Percentiles rank a stretch among this genome's conserved stretches.
phyloP scores from a whole-genome alignment of 257 asterid genomes.

The Solanum peruvianum region DNA sequence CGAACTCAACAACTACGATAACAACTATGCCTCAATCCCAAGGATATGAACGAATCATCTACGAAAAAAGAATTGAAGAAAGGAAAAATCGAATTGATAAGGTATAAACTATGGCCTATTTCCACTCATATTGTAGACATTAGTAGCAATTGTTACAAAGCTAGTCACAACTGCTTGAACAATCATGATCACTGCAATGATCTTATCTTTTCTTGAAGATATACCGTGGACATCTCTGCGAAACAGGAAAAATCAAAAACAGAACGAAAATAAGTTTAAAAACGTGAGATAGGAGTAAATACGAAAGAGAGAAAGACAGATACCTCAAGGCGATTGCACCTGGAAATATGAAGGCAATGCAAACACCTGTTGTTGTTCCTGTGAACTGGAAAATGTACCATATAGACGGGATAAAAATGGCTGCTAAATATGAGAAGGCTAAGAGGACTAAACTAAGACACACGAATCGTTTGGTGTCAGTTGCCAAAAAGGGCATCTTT shows the following conservation, averaged over 20 bases:
- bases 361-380: conserved; percentile 87
- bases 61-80: background rate
- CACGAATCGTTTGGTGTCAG: conserved; percentile 48
- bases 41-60: background rate
- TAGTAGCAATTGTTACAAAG: conserved; percentile 59
- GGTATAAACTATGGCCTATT: background rate
- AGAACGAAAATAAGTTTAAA: background rate
- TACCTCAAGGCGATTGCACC: conserved; percentile 76
- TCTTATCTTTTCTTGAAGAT: conserved; percentile 65
- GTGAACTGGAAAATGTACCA: conserved; percentile 92
- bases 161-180: conserved; percentile 69
- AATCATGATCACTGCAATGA: conserved; percentile 55
- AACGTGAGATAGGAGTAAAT: background rate
- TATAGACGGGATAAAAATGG: conserved; percentile 77
- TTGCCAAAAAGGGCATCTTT: conserved; percentile 27
- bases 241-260: background rate
- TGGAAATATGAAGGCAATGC: conserved; percentile 84
- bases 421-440: conserved; percentile 38
- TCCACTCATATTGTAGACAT: conserved; percentile 42
- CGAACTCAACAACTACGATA: background rate
- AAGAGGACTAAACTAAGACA: conserved; percentile 42
- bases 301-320: background rate
- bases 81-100: background rate
- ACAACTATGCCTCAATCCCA: background rate
- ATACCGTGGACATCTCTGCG: conserved; percentile 81